Conservation (phyloP, 1,139 yeast genomes). For the Candida albicans region DNA sequence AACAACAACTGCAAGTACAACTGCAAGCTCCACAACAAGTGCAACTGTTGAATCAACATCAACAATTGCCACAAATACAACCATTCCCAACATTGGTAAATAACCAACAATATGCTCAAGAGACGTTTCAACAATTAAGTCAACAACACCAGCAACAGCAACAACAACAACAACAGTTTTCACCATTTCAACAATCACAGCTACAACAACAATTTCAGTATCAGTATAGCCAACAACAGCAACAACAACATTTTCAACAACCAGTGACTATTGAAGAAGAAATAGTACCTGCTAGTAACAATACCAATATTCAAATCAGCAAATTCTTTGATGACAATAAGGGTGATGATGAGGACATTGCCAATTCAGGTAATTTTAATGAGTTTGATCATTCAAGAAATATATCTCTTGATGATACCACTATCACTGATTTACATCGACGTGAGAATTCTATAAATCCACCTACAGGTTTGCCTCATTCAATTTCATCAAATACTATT, state of each 20-base stretch:
- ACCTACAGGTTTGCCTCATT: constrained; percentile 26
- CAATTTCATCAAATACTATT: constrained; percentile 37
- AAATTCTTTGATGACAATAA: background rate
- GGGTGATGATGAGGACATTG: background rate
- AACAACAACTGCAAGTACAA: constrained; percentile 7
- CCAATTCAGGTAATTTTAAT: background rate
- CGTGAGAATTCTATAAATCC: constrained; percentile 17
- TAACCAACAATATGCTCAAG: constrained; percentile 3
- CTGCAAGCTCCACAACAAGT: constrained; percentile 3
- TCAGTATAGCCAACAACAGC: constrained; percentile 3
- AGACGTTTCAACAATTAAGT: constrained; percentile 5
- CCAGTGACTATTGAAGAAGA: background rate
- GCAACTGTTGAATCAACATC: constrained; percentile 4
- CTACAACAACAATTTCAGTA: background rate
- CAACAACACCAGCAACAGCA: constrained; percentile 1
- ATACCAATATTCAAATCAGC: background rate
- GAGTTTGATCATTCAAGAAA: constrained; percentile 24
- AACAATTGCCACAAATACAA: background rate
- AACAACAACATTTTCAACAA: background rate
- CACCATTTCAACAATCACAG: constrained; percentile 2
- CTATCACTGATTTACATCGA: constrained; percentile 6
- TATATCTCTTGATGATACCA: constrained; percentile 27
- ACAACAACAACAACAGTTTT: constrained; percentile 4
- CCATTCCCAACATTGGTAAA: no score
- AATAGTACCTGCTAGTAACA: background rate